Evolutionary conservation across 169 alveolate species (phyloP), one percentile per base, ranked within the genome.

Genomic region (Babesia ovata): DNA sequence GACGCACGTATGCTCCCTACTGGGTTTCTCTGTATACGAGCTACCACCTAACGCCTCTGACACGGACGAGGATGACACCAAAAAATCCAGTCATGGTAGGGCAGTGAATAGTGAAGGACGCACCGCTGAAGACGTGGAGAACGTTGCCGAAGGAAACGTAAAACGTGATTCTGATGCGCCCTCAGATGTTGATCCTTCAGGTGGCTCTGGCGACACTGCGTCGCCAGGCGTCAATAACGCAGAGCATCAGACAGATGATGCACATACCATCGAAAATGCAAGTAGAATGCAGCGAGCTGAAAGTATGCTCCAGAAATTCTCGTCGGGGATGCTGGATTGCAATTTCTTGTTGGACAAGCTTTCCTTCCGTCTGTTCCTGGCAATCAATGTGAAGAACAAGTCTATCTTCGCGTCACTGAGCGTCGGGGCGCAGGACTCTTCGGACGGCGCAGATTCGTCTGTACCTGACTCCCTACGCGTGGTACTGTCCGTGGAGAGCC

Each of bases 401-500:
- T 79, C 87, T 9, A 71, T 79, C n/a, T 79, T 54, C 46, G 82
- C 87, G 8, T 79, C 87, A n/a, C 78, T 79, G 45, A 39, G 70
- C 12, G 59, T 79, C 9, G 72, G 88, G 22, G 61, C 87, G 26
- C 71, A 63, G 74, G 86, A 85, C 88, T 86, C 39, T 75, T 76
- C 75, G 84, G 69, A 42, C 45, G 82, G 60, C 79, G 78, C 24
- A 52, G 77, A 29, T 69, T 83, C 21, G 79, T 73, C 62, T 21
- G 84, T 72, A 60, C 76, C 76, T 63, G 94, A 92, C 75, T 54
- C 87, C 63, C 75, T 75, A 44, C n/a, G 69, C 17, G 76, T 92
- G 33, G 92, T 83, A 24, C 77, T 92, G 36, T 66, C 94, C 36
- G 77, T 86, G 26, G 88, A 91, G 17, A 90, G 89, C 77, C 69